Base-by-base conservation (phyloP, 73 alveolate species). In the Effrenium voratum region DNA sequence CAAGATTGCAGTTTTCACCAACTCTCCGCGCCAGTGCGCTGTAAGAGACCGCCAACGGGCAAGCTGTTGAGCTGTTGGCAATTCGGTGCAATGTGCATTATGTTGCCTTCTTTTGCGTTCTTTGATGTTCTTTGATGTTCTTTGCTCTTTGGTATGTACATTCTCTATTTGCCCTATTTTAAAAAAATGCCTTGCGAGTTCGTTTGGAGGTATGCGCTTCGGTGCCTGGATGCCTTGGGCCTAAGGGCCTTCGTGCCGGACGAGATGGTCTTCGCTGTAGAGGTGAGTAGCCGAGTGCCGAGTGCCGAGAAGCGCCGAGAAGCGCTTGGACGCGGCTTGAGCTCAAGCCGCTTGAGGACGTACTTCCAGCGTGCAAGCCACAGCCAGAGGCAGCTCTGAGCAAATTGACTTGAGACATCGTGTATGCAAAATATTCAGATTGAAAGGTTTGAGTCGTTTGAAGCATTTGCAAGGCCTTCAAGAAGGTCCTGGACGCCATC, bases 341-440 rank as follows among this genome's bases (percentile, higher is more conserved):
- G 13, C 13, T 36, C 26, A 34, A 34, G 81, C 44, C 81, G 26
- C 34, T 70, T 28, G 22, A 90, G 97, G 97, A 90, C 46, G 97
- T 90, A 45, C 97, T 90, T 30, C 97, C 97, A 40, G 97, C 88
- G 43, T 90, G 97, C 76, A 90, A 90, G 97, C 97, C 97, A 6
- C 97, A 90, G 55, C 97, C 97, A 19, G 97, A 90, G 83, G 97
- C 47, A 44, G 45, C 43, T 12, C 68, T 50, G 44, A 28, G 16
- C 50, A 28, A 49, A 34, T 38, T 32, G 19, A 22, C 22, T 4
- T 66, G 79, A 24, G 52, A 32, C 52, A 72, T 10, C 46, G 10
- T 10, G 50, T 12, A 32, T 41, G 22, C 68, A 55, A 22, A 12
- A 55, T 12, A 15, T 15, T 55, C 68, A 55, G 68, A 55, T 55